Evolutionary conservation across 108 stramenopile species (phyloP).

Genomic region (Cyclotella sp.): DNA sequence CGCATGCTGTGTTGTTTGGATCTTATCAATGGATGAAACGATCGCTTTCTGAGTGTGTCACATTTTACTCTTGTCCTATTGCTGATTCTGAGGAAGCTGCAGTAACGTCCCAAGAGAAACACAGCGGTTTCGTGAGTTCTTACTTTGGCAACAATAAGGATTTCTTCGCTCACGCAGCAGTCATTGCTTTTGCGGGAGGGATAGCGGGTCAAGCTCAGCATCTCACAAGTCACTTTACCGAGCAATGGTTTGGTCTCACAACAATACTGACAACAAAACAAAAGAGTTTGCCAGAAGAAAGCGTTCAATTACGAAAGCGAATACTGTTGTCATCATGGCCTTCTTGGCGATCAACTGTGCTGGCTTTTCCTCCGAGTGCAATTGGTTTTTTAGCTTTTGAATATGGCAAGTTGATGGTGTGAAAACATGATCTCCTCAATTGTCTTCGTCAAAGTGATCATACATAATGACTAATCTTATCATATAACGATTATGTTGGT

Average conservation of each 20-base stretch:
- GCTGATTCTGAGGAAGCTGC: neutral
- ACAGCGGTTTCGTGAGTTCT: neutral
- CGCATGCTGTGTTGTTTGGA: conserved; percentile 73
- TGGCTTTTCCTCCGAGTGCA: conserved; percentile 66
- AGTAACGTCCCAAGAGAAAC: neutral
- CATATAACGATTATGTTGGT: no score
- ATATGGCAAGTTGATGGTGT: conserved; percentile 57
- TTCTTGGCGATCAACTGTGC: conserved; percentile 43
- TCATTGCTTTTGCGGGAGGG: conserved; percentile 70
- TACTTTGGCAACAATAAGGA: neutral
- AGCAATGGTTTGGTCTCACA: conserved; percentile 45
- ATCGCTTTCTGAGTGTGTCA: conserved; percentile 7
- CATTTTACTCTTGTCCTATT: neutral
- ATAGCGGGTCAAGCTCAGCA: conserved; percentile 71
- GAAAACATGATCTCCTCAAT: no score
- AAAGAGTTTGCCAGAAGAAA: neutral
- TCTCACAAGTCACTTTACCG: conserved; percentile 60
- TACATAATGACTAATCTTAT: no score
- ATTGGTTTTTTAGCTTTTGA: conserved; percentile 82
- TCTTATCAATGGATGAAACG: conserved; percentile 71
- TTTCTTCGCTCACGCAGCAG: conserved; percentile 13
- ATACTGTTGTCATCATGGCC: conserved; percentile 30
- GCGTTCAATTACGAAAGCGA: neutral
- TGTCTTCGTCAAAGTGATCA: no score
- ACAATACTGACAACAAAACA: neutral